phyloP scores from a whole-genome alignment of 2,329 filamentous ascomycete genomes.

The Fusarium decemcellulare region DNA sequence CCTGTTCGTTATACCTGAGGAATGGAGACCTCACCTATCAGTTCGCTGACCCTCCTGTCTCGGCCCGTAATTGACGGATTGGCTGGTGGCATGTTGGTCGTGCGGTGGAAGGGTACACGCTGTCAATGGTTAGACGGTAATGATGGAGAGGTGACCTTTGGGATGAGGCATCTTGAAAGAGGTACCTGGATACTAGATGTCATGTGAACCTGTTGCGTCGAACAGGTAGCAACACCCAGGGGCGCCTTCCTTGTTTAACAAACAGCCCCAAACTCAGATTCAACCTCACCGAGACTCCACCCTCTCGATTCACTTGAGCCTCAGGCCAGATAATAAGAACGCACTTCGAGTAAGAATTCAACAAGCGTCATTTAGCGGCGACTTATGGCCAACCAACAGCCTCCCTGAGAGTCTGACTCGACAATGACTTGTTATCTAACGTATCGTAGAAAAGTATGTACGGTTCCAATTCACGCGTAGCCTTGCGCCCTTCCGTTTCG shows the following conservation, averaged over 20 bases:
- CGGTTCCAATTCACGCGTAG: conserved; percentile 29
- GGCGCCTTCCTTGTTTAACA: conserved; percentile 13
- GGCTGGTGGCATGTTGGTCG: conserved; percentile 37
- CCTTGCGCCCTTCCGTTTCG: conserved; percentile 33
- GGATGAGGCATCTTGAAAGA: not conserved
- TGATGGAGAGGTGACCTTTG: not conserved
- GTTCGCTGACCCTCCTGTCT: conserved; percentile 41
- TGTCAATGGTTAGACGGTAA: not conserved
- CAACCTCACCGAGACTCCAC: not conserved
- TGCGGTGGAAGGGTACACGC: not conserved
- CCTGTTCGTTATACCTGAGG: too few species aligned
- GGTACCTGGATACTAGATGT: not conserved
- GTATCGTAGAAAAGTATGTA: conserved; percentile 38
- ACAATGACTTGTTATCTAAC: conserved; percentile 35
- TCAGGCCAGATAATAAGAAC: too few species aligned
- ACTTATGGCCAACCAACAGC: not conserved
- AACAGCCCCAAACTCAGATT: not conserved
- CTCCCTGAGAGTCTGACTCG: not conserved
- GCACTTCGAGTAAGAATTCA: too few species aligned
- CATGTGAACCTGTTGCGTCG: conserved; percentile 16
- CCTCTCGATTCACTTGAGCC: too few species aligned
- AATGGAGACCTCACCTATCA: conserved; percentile 36
- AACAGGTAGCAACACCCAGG: conserved; percentile 10
- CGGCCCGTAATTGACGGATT: conserved; percentile 32
- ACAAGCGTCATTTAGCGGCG: too few species aligned